Base-by-base conservation (phyloP, 2,329 filamentous ascomycete species). In the Xylogone sp. region DNA sequence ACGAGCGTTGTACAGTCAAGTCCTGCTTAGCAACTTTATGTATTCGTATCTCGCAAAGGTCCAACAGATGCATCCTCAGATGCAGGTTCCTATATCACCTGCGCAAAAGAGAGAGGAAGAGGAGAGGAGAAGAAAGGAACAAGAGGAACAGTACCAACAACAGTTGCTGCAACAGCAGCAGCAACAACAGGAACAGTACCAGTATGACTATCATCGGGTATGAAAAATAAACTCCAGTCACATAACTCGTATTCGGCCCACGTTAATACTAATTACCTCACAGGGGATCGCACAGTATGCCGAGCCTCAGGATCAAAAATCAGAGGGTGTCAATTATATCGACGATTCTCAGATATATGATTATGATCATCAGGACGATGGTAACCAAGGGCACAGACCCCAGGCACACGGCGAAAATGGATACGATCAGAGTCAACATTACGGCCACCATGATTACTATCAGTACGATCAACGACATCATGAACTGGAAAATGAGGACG, bases 41-140 rank as follows among this genome's bases (percentile, higher is more conserved):
- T 99, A 99, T 73, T 94, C 91, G 52, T 99, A 99, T 68, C 81
- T 99, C 58, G 94, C 94, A 56, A 99, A 97, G 69, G 94, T 99
- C 44, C 94, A 99, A 71, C 91, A 95, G 64, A 97, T 97, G 90
- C 94, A 99, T 69, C 94, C 94, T 43, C 90, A 96, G 65, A 89
- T 97, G 72, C 89, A 95, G 63, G 86, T 96, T 43, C 90, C 90
- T n/a, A 82, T 88, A 31, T 92, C 88, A 48, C 75, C 78, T 16
- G 84, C 88, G 31, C 90, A 91, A 62, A 85, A 87, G 65, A 82
- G 82, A 64, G 75, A 76, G 48, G 69, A 81, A 48, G 79, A 84
- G 54, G 78, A 83, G 50, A 78, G 80, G 58, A 73, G 65, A 59
- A 70, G 69, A 63, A 75, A 67, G 57, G 69, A 70, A 48, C 69